Percentiles rank a stretch among this genome's conserved stretches.
These are phyloP conservation scores for Sphaerosporella brunnea DNA, from an alignment of 495 filamentous ascomycete species.

Conservation along the genomic window DNA sequence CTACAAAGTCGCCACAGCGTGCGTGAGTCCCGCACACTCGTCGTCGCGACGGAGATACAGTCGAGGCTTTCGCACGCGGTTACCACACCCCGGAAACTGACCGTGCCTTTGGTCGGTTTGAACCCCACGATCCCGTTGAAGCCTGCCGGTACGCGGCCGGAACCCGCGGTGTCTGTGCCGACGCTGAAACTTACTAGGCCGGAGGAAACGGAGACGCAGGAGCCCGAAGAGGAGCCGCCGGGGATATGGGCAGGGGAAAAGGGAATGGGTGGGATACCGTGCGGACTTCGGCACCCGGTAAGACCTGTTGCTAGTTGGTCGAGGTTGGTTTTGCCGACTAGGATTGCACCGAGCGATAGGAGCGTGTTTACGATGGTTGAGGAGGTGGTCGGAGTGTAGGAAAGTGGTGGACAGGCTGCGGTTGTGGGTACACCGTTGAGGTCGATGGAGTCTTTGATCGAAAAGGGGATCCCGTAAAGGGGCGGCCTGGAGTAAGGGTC, in stretches of 20 bases:
- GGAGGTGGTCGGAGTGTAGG: conserved; percentile 32
- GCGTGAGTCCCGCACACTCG: conserved; percentile 34
- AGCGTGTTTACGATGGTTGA: conserved; percentile 28
- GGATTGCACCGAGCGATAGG: conserved; percentile 36
- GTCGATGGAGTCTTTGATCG: conserved; percentile 48
- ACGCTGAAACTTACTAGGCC: conserved; percentile 44
- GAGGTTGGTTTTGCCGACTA: conserved; percentile 50
- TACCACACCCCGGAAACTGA: conserved; percentile 39
- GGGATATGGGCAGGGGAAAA: conserved; percentile 40
- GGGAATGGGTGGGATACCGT: conserved; percentile 37
- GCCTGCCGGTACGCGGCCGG: conserved; percentile 41
- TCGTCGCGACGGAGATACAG: conserved; percentile 41
- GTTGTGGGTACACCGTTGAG: conserved; percentile 41
- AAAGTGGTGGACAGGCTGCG: conserved; percentile 38
- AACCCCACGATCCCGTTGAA: conserved; percentile 51
- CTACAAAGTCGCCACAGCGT: conserved; percentile 38
- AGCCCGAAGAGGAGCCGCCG: conserved; percentile 47
- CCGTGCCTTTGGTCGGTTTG: conserved; percentile 48
- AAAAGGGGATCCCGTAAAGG: conserved; percentile 47
- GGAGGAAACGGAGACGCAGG: conserved; percentile 39
- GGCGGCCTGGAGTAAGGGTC: conserved; percentile 34
- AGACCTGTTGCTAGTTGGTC: conserved; percentile 52
- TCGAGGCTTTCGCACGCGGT: conserved; percentile 47
- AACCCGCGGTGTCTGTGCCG: conserved; percentile 50
- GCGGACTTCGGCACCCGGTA: conserved; percentile 44